Evolutionary conservation across 2,329 filamentous ascomycete genomes (phyloP).

Genomic region (Colletotrichum incanum): DNA sequence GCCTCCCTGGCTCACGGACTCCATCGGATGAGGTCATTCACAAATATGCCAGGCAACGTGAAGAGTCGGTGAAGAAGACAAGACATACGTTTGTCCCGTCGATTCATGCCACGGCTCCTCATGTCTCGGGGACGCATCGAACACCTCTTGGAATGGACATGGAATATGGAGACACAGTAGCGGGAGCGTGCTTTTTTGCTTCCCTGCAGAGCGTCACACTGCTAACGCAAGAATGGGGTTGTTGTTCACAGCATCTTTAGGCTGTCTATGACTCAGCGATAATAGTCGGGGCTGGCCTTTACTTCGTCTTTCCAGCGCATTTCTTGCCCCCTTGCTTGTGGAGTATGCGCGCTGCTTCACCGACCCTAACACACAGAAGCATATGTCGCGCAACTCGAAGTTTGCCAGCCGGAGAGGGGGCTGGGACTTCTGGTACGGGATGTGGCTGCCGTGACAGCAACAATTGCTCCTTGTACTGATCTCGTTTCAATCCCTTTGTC

Average conservation of each 20-base stretch:
- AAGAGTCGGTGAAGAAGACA: constrained; percentile 44
- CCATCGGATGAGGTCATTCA: constrained; percentile 40
- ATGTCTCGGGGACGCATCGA: constrained; percentile 43
- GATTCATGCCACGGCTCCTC: constrained; percentile 29
- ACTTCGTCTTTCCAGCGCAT: neutral
- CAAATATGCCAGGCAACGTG: constrained; percentile 32
- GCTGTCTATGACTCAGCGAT: constrained; percentile 34
- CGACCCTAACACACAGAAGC: constrained; percentile 29
- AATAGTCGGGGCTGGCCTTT: neutral
- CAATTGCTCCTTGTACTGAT: neutral
- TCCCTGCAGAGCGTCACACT: constrained; percentile 43
- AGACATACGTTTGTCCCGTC: constrained; percentile 22
- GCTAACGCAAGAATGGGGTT: constrained; percentile 30
- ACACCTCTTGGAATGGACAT: constrained; percentile 39
- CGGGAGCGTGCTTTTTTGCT: constrained; percentile 37
- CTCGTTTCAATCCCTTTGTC: neutral
- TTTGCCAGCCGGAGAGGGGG: neutral
- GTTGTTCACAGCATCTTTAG: constrained; percentile 39
- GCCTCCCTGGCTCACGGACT: constrained; percentile 16
- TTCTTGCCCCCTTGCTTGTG: constrained; percentile 33
- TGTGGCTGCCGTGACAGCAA: neutral
- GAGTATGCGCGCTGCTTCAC: constrained; percentile 33
- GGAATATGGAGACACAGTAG: constrained; percentile 42
- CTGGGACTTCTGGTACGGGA: neutral
- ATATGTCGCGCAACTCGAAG: constrained; percentile 33